Evolutionary conservation across 768 basidiomycete species (phyloP).

Genomic region (Mycena haematopus): DNA sequence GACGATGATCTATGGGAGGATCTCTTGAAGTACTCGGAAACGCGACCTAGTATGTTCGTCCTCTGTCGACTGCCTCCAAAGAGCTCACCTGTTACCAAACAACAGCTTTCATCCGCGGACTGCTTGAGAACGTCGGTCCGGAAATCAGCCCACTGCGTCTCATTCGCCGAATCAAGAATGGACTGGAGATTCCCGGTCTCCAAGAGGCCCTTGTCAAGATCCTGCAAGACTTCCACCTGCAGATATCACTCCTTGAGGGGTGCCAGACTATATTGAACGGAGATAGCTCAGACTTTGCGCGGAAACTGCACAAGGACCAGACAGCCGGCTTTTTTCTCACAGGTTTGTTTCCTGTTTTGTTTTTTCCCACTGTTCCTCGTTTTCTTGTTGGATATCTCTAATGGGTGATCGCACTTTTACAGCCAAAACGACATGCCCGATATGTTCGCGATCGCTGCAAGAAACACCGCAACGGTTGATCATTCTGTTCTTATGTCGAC

Average conservation of each 20-base stretch:
- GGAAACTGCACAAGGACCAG: slow-evolving; percentile 75
- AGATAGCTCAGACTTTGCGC: slow-evolving; percentile 78
- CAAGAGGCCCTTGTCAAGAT: slow-evolving; percentile 97
- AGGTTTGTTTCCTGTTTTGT: slow-evolving; percentile 51
- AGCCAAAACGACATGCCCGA: slow-evolving; percentile 71
- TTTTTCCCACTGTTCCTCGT: too few relatives aligned
- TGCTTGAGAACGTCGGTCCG: slow-evolving; percentile 94
- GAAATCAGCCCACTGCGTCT: slow-evolving; percentile 95
- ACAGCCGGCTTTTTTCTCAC: slow-evolving; percentile 80
- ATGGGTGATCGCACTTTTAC: too few relatives aligned
- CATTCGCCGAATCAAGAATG: slow-evolving; percentile 94
- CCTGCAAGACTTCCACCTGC: slow-evolving; percentile 93
- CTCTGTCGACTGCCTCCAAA: neutral
- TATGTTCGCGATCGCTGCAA: slow-evolving; percentile 68
- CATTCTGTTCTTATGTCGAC: slow-evolving; percentile 86
- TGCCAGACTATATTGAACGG: slow-evolving; percentile 87
- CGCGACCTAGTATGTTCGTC: slow-evolving; percentile 68
- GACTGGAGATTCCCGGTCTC: slow-evolving; percentile 93
- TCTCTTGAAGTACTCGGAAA: slow-evolving; percentile 91
- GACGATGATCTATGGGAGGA: slow-evolving; percentile 99
- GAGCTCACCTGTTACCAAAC: neutral
- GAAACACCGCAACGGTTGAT: slow-evolving; percentile 65
- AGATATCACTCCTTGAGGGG: slow-evolving; percentile 91
- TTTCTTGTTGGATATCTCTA: too few relatives aligned
- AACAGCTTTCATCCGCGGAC: slow-evolving; percentile 89